Conservation (phyloP, 139 green algal genomes). For the Asterochloris erici region DNA sequence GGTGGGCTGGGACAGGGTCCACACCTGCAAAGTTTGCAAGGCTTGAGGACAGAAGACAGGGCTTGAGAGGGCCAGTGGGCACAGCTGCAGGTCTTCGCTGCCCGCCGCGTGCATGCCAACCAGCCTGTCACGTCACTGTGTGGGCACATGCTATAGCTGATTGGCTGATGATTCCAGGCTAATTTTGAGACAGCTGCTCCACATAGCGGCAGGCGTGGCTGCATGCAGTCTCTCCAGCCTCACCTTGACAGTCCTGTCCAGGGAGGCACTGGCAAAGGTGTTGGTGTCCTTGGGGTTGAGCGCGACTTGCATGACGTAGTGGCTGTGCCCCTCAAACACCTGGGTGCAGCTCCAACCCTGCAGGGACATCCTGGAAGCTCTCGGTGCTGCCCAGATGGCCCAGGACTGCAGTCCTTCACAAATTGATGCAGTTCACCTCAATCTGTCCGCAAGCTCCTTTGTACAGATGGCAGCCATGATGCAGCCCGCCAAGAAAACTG, state of each 20-base stretch:
- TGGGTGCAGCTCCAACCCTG: constrained; percentile 85
- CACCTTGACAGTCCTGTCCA: constrained; percentile 97
- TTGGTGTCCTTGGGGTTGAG: constrained; percentile 99
- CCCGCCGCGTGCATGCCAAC: no score
- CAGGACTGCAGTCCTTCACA: no score
- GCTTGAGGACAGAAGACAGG: neutral
- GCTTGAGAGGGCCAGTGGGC: no score
- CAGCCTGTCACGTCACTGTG: no score
- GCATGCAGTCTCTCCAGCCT: neutral
- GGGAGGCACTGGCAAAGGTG: constrained; percentile 95
- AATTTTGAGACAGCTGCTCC: no score
- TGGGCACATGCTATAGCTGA: no score
- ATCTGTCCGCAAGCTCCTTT: no score
- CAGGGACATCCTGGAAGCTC: neutral
- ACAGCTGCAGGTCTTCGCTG: no score
- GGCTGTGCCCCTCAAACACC: constrained; percentile 97
- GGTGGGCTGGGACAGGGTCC: constrained; percentile 84
- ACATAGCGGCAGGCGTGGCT: no score
- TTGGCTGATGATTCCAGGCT: no score
- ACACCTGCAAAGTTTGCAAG: constrained; percentile 57
- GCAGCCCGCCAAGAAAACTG: neutral
- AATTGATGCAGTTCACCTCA: no score
- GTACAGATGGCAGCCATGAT: neutral
- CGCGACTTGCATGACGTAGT: constrained; percentile 98
- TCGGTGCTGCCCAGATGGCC: no score